These are phyloP conservation scores for Saccharomyces uvarum DNA, from an alignment of 1,139 yeast genomes.

Conservation along the genomic window DNA sequence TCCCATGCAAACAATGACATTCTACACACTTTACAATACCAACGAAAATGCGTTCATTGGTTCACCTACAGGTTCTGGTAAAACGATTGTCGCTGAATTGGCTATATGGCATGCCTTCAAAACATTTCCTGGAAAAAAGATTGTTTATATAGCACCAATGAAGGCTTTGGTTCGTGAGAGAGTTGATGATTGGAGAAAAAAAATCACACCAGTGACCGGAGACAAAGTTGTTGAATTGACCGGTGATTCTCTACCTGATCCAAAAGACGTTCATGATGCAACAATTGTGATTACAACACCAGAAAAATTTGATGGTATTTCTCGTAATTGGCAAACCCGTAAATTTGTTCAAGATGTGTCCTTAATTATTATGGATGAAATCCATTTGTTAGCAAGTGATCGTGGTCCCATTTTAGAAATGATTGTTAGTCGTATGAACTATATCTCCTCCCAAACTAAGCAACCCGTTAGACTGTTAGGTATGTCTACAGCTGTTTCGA, in stretches of 20 bases:
- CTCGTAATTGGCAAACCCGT: constrained; percentile 96
- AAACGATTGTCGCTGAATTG: constrained; percentile 91
- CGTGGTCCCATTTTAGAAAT: constrained; percentile 97
- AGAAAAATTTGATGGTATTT: constrained; percentile 96
- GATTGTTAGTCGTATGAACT: constrained; percentile 98
- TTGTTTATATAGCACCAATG: constrained; percentile 98
- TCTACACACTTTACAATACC: constrained; percentile 77
- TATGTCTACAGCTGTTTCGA: constrained; percentile 95
- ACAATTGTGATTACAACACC: constrained; percentile 95
- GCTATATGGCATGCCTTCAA: constrained; percentile 95
- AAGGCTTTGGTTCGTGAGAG: constrained; percentile 94
- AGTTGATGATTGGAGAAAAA: constrained; percentile 85
- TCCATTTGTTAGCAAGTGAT: constrained; percentile 92
- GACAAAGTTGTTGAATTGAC: constrained; percentile 83
- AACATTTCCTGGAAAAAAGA: constrained; percentile 70
- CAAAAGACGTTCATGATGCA: constrained; percentile 76
- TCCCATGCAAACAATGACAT: constrained; percentile 98
- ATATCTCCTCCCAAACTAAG: constrained; percentile 68
- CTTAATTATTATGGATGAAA: constrained; percentile 93
- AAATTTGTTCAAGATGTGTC: constrained; percentile 87
- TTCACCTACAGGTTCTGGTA: constrained; percentile 98
- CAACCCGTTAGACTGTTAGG: constrained; percentile 78
- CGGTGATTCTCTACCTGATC: constrained; percentile 93
- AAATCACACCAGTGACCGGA: constrained; percentile 56
- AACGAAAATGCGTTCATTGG: constrained; percentile 84